Base-by-base conservation (phyloP, 2,329 filamentous ascomycete species). In the Phaeosphaeriaceae sp. region DNA sequence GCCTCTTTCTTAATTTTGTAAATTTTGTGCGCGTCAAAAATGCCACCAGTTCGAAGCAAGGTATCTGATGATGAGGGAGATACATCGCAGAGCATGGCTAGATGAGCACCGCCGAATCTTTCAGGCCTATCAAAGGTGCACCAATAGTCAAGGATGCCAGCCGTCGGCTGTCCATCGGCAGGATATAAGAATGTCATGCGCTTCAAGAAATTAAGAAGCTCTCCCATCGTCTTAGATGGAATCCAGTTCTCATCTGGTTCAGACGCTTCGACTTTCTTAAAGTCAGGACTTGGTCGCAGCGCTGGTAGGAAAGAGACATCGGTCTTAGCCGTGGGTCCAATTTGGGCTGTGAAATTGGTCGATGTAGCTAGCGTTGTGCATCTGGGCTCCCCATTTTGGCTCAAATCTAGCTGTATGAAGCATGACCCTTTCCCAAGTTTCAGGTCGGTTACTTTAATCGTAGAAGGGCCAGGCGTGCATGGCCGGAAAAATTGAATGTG, bases 171-270 rank as follows among this genome's bases (percentile, higher is more conserved):
- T 17, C 36, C 40, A 17, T 34, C n/a, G 29, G 34, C 38, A 2
- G 46, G 46, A 15, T 48, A 48, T 15, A 48, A 29, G 29, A 32
- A 42, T 13, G 20, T 35, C 38, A 44, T 48, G 40, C 40, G 40
- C 13, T 44, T 43, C 8, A 36, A 12, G 35, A 48, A 30, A 36
- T 26, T 11, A 18, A 48, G 32, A n/a, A 48, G 17, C 12, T 44
- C 38, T 8, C 46, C 33, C 5, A 28, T 12, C 13, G 30, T 35
- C 30, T 33, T 35, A n/a, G 38, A 37, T 28, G 46, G 46, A 15
- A 48, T 20, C 46, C 46, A 48, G 40, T 48, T 48, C 15, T 15
- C 18, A 15, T 48, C 46, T 13, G 30, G 38, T 28, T 48, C 38
- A 13, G 20, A 5, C 7, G 46, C 46, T 17, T 36, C 40, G 20